Conservation (phyloP, 1,284 basidiomycete genomes). For the Stereum hirsutum region DNA sequence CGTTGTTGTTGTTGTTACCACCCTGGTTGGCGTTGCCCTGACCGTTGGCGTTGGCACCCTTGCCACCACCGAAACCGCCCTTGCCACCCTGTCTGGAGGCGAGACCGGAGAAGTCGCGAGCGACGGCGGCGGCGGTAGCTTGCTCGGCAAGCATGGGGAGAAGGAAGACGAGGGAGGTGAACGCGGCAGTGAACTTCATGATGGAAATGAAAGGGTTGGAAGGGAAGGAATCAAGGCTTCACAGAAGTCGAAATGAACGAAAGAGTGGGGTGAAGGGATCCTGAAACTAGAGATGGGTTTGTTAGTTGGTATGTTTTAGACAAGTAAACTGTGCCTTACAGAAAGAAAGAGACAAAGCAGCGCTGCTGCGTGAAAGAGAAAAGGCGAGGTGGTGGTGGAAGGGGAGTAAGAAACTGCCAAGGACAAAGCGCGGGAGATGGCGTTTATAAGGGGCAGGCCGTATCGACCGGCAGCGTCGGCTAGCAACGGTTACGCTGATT, state of each 20-base stretch:
- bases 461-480: not conserved
- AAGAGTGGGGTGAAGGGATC: slow-evolving; percentile 19
- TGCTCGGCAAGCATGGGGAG: slow-evolving; percentile 32
- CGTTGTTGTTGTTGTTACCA: not conserved
- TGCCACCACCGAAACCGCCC: not conserved
- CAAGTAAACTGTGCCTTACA: slow-evolving; percentile 7
- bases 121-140: slow-evolving; percentile 22
- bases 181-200: slow-evolving; percentile 42
- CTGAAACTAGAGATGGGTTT: not conserved
- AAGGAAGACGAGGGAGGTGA: slow-evolving; percentile 31
- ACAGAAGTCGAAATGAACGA: slow-evolving; percentile 26
- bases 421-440: not conserved
- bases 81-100: no score
- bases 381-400: slow-evolving; percentile 9
- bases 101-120: no score
- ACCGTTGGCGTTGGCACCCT: slow-evolving; percentile 5
- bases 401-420: slow-evolving; percentile 8
- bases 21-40: slow-evolving; percentile 7
- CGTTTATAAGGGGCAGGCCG: slow-evolving; percentile 7
- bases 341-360: slow-evolving; percentile 22
- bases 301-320: not conserved
- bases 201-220: slow-evolving; percentile 12
- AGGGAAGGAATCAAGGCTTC: slow-evolving; percentile 22
- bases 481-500: not conserved
- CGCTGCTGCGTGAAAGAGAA: slow-evolving; percentile 26